Evolutionary conservation across 306 rosid genomes (phyloP), one percentile per base, ranked within the genome.

Genomic region (Trichosanthes truncata): DNA sequence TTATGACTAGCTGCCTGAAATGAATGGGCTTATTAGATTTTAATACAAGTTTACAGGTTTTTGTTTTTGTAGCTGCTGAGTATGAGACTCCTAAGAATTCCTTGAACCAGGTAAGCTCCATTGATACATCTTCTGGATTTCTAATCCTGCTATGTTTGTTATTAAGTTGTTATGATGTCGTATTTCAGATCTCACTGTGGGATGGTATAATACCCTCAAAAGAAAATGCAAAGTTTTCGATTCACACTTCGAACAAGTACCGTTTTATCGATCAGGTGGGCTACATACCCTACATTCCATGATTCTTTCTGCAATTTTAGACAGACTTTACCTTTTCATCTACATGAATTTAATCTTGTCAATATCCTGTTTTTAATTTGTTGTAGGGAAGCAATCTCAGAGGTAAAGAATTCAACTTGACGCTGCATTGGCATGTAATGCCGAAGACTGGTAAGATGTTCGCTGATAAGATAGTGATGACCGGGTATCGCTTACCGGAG

Each of bases 371-470:
- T 14, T 26, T 14, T 17, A 33, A 53, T 46, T 6, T 74, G 62
- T 86, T 43, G 48, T 9, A 91, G 96, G 96, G 91, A 82, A 85
- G 88, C 87, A 91, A 91, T 83, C 81, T 91, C 75, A 89, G 88
- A 3, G 90, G 93, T 21, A 91, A 89, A 83, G 92, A 85, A 41
- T 89, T 84, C 81, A 91, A 89, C 86, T 72, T 91, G 84, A 88
- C 92, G 48, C 35, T 91, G 87, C 97, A 91, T 82, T 91, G 97
- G 93, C 93, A 91, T 83, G 87, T 87, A 41, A 89, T 91, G 93
- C 97, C 97, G 25, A 89, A 89, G 85, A 88, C 92, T 21, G 93
- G 97, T 62, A 91, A 89, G 87, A 89, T 91, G 92, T 85, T 66
- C 52, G 92, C 83, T 0, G 90, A 88, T 83, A 89, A 88, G 86